These are phyloP conservation scores for Citrullus amarus DNA, from an alignment of 306 rosid species.

Conservation along the genomic window DNA sequence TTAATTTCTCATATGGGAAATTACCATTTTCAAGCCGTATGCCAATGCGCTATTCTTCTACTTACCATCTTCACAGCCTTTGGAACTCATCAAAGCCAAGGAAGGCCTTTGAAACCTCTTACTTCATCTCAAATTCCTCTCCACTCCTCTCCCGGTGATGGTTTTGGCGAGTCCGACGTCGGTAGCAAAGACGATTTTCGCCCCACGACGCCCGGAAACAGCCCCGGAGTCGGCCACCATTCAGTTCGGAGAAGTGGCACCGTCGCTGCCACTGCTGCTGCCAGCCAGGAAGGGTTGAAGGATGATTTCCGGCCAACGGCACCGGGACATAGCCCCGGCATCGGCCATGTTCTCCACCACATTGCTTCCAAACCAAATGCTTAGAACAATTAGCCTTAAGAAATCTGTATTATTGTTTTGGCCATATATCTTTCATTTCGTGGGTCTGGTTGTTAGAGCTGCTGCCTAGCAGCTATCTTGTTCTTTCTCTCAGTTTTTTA, in stretches of 20 bases:
- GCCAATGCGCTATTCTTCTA: not conserved
- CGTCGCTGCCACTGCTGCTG: not conserved
- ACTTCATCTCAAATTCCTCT: not conserved
- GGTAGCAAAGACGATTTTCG: not conserved
- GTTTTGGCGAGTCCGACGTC: not conserved
- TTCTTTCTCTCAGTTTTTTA: not conserved
- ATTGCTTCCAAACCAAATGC: not conserved
- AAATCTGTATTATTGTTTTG: not conserved
- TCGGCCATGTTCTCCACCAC: not conserved
- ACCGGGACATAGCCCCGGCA: constrained; percentile 6
- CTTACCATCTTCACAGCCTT: not conserved
- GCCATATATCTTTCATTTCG: not conserved
- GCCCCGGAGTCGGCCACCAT: constrained; percentile 1
- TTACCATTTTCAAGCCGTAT: not conserved
- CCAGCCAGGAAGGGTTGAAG: not conserved
- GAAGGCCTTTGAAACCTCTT: not conserved
- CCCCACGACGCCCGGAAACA: not conserved
- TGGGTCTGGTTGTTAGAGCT: not conserved
- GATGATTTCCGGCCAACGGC: constrained; percentile 4
- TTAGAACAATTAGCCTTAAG: not conserved
- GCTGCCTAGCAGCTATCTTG: not conserved
- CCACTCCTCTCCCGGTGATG: not conserved
- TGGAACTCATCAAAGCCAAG: not conserved
- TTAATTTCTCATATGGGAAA: not conserved
- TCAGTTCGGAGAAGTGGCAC: not conserved